Evolutionary conservation across 2,329 filamentous ascomycete species (phyloP).

Genomic region (Aspergillus vadensis): DNA sequence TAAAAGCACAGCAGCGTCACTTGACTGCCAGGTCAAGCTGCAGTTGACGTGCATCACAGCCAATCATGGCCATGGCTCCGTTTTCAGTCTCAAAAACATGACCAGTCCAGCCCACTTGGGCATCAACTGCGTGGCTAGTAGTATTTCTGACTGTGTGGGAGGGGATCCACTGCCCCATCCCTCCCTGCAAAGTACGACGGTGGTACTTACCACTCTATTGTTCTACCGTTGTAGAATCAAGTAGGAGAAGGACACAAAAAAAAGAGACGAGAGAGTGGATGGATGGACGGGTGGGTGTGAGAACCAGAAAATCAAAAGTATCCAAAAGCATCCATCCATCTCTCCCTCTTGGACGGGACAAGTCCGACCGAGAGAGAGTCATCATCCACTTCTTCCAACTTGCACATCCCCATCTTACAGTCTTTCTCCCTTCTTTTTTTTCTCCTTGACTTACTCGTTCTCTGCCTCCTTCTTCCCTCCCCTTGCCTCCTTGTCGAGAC

Average conservation of each 20-base stretch:
- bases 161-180: too few relatives aligned
- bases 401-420: neutral
- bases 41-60: neutral
- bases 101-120: slow-evolving; percentile 1
- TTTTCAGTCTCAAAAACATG: neutral
- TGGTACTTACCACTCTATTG: neutral
- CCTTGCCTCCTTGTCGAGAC: neutral
- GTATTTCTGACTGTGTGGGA: too few relatives aligned
- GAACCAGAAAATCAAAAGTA: too few relatives aligned
- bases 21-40: slow-evolving; percentile 4
- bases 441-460: too few relatives aligned
- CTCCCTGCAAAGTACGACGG: neutral
- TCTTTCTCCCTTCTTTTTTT: neutral
- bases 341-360: neutral
- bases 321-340: too few relatives aligned
- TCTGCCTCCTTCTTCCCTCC: neutral
- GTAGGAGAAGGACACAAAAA: too few relatives aligned
- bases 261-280: too few relatives aligned
- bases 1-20: neutral
- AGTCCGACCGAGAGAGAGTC: neutral
- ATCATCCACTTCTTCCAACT: neutral
- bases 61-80: neutral
- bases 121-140: neutral
- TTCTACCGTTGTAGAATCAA: neutral
- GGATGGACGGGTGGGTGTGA: too few relatives aligned